Evolutionary conservation across 139 green algal genomes (phyloP).

Genomic region (Tetraselmis striata): DNA sequence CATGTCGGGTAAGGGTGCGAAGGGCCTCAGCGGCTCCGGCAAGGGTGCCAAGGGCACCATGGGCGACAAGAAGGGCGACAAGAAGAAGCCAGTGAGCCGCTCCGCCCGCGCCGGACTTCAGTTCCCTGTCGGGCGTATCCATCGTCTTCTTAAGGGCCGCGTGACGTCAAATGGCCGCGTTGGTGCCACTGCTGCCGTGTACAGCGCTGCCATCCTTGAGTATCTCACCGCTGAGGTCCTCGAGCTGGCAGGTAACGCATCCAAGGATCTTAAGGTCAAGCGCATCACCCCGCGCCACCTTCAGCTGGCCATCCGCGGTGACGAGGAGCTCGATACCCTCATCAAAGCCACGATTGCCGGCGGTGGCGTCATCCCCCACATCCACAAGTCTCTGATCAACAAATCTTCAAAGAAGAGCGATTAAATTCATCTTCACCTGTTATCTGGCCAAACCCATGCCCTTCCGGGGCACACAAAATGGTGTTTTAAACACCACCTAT

Average conservation of each 20-base stretch:
- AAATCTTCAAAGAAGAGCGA: constrained; percentile 41
- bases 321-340: constrained; percentile 99
- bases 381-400: constrained; percentile 94
- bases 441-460: no score
- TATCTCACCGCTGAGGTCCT: constrained; percentile 95
- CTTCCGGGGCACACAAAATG: background rate
- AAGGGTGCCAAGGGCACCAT: constrained; percentile 92
- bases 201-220: constrained; percentile 93
- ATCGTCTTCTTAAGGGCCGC: constrained; percentile 92
- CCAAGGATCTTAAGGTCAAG: constrained; percentile 99
- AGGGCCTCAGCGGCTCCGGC: constrained; percentile 68
- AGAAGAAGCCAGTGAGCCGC: constrained; percentile 81
- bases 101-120: constrained; percentile 84
- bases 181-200: constrained; percentile 95
- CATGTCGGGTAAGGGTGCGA: constrained; percentile 85
- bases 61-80: constrained; percentile 52
- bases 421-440: background rate
- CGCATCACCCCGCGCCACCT: constrained; percentile 98
- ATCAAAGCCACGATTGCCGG: constrained; percentile 99
- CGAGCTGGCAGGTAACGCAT: constrained; percentile 97
- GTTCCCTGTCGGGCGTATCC: constrained; percentile 96
- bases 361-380: constrained; percentile 98
- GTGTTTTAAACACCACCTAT: background rate
- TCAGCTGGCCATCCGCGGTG: constrained; percentile 97
- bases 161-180: constrained; percentile 93